Base-by-base conservation (phyloP, 169 alveolate genomes). In the Perkinsus marinus region DNA sequence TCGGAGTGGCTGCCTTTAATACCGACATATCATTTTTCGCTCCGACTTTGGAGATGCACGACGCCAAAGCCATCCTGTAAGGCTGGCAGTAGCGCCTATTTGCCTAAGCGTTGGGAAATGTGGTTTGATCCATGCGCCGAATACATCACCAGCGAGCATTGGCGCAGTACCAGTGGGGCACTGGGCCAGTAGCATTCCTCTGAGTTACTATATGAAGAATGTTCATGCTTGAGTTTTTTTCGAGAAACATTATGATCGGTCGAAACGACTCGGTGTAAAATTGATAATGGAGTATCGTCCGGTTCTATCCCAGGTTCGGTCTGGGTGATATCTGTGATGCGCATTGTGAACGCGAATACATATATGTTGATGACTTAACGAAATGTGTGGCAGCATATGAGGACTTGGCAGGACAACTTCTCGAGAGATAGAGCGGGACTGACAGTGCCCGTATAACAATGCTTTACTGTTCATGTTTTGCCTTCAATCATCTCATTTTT, bases 241-340 rank as follows among this genome's bases (percentile, higher is more conserved):
- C n/a, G n/a, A n/a, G n/a, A n/a, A n/a, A n/a, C 22, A 57, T 13
- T 19, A 13, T 13, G 9, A 19, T 26, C 79, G 79, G 9, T 57
- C 37, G 79, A 13, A 16, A 57, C 0, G 7, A 10, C 10, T 41
- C 46, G 46, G 46, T 10, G 19, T 41, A 41, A 10, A 41, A 41
- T 41, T 41, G 46, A 3, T 3, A 41, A 10, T 41, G 46, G 3
- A 6, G 10, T 6, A 79, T 2, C 41, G 10, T 2, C 5, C 36
- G 13, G 7, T 41, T 2, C 36, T 39, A 13, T 68, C 46, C 17
- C 9, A 39, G 39, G 46, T 89, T 26, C 91, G 91, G 91, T 10
- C 68, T 39, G 68, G 91, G 91, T 22, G 91, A 89, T 37, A 89
- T 89, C 46, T 89, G 91, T 38, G 91, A 89, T 41, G 91, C 91